These are phyloP conservation scores for Gremmenia infestans DNA, from an alignment of 2,329 filamentous ascomycete species.

Conservation along the genomic window DNA sequence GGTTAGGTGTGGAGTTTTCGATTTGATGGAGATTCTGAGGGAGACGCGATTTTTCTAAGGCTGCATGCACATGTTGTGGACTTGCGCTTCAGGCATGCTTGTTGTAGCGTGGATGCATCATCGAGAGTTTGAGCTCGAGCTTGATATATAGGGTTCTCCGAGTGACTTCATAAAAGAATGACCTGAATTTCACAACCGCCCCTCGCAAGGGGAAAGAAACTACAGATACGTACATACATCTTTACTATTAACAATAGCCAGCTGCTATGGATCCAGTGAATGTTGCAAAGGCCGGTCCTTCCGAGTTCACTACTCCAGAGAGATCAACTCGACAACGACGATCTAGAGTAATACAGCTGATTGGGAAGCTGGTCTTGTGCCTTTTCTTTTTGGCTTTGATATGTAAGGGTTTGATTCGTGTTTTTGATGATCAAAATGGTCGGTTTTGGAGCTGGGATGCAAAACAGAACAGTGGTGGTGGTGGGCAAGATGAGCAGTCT, in stretches of 20 bases:
- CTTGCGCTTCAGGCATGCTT: conserved; percentile 20
- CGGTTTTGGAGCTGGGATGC: conserved; percentile 6
- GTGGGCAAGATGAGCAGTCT: conserved; percentile 5
- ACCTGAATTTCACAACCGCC: conserved; percentile 8
- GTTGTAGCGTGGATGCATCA: not conserved
- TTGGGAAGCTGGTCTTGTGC: not conserved
- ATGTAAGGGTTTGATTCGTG: conserved; percentile 2
- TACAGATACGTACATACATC: conserved; percentile 1
- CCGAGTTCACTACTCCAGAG: not conserved
- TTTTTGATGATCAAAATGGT: not conserved
- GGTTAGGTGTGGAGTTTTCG: not conserved
- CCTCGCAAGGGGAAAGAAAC: not conserved
- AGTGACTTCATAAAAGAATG: conserved; percentile 1
- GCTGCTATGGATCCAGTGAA: conserved; percentile 9
- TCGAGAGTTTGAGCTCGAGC: not conserved
- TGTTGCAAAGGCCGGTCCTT: conserved; percentile 22
- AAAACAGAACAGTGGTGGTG: not conserved
- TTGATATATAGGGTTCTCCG: not conserved
- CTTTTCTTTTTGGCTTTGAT: conserved; percentile 8
- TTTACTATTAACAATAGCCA: not conserved
- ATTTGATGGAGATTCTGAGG: not conserved
- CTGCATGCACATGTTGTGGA: conserved; percentile 5
- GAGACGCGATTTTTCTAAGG: not conserved
- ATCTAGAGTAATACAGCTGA: not conserved
- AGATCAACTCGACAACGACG: not conserved